Base-by-base conservation (phyloP, 805 yeast species). In the Metschnikowia matae region DNA sequence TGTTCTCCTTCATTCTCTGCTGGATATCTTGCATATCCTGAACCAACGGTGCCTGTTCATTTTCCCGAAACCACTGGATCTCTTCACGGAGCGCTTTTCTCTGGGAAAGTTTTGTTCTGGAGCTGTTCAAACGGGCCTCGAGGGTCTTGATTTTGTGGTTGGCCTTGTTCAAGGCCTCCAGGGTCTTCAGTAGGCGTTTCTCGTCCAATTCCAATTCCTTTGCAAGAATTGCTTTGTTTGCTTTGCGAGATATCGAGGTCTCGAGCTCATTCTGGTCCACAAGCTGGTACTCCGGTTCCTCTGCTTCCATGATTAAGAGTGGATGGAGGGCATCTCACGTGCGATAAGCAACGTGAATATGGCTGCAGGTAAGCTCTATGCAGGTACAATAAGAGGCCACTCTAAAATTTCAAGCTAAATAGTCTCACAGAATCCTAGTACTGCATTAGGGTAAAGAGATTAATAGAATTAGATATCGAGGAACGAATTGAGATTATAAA, bases 191-290 rank as follows among this genome's bases (percentile, higher is more conserved):
- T n/a, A 91, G 70, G 52, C 98, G 75, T 54, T 82, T 84, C 51
- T 75, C 70, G 58, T 94, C 99, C 38, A 85, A 70, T 56, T 87
- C 96, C 1, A 79, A 67, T 44, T 88, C 90, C 47, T 84, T 82
- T 37, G 75, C 67, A 1, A 78, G 69, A 45, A 91, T 75, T 3
- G 80, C 81, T 48, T 72, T 70, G 53, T 83, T 82, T 0, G 97
- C 96, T 66, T 80, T 72, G 33, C 74, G 72, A 15, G 89, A 89
- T 33, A 92, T 84, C 50, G 79, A 73, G 43, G 80, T 70, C 61
- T 91, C 99, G n/a, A 92, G 67, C 7, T 84, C 83, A 48, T 80
- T 83, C 65, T 94, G 98, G 58, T 87, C 90, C 51, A 89, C 82
- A 3, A 89, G 71, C 59, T 74, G 74, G 29, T 26, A 44, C 20